A percentile compares a stretch with the other conserved stretches of the same genome.
These are phyloP conservation scores for Sorghum bicolor DNA, from an alignment of 176 grass and related monocot genomes.

Conservation along the genomic window DNA sequence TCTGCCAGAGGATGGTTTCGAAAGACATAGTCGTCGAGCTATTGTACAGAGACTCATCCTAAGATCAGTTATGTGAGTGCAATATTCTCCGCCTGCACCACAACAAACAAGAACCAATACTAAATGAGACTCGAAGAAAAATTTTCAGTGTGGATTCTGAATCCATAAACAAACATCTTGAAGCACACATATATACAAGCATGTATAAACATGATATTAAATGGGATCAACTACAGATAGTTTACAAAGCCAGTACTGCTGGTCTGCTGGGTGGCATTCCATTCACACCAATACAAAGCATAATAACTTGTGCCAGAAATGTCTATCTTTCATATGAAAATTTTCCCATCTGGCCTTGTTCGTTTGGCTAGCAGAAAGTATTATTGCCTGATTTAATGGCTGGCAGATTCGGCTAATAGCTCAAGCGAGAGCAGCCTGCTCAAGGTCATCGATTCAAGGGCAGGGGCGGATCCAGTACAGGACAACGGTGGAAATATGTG, in stretches of 20 bases:
- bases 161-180: background rate
- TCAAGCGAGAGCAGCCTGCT: background rate
- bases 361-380: no score
- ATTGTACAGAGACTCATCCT: constrained; percentile 46
- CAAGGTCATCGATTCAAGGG: background rate
- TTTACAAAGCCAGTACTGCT: background rate
- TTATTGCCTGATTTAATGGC: no score
- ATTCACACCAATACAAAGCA: background rate
- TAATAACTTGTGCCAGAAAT: background rate
- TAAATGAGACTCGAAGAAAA: background rate
- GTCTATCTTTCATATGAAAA: background rate
- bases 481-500: background rate
- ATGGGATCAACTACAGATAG: background rate
- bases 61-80: background rate
- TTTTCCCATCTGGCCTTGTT: no score
- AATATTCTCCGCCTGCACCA: constrained; percentile 7
- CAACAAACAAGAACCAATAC: background rate
- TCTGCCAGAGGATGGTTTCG: constrained; percentile 11
- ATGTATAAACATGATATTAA: background rate
- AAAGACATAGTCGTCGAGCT: constrained; percentile 36
- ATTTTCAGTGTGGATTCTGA: background rate
- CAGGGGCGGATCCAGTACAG: background rate
- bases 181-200: background rate
- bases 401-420: no score
- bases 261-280: background rate